These are phyloP conservation scores for Parasarocladium wereldwijsianum DNA, from an alignment of 2,329 filamentous ascomycete genomes.

Conservation along the genomic window DNA sequence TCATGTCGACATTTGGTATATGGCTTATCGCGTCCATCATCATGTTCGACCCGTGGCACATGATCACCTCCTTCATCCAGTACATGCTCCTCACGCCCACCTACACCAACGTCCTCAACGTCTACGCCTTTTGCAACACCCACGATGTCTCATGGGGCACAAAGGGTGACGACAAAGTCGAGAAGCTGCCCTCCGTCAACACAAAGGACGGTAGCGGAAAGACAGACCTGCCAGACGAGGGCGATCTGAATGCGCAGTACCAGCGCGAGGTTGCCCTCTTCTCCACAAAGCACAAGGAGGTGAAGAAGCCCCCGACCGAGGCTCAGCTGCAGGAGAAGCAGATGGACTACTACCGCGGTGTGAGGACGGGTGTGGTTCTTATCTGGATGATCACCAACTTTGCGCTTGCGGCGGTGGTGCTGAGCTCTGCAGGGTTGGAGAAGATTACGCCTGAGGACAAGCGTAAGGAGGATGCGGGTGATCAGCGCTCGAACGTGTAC, in stretches of 20 bases:
- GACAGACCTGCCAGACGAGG: conserved; percentile 89
- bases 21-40: conserved; percentile 85
- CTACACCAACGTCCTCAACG: conserved; percentile 97
- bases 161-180: conserved; percentile 92
- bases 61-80: conserved; percentile 90
- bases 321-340: conserved; percentile 60
- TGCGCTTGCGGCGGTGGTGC: conserved; percentile 68
- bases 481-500: conserved; percentile 60
- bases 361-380: conserved; percentile 80
- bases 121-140: conserved; percentile 97
- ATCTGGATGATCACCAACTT: conserved; percentile 97
- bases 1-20: conserved; percentile 82
- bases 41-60: conserved; percentile 98
- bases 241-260: conserved; percentile 90
- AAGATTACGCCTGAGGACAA: conserved; percentile 32
- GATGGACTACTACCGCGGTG: conserved; percentile 96
- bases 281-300: conserved; percentile 55
- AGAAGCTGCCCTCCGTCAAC: conserved; percentile 76
- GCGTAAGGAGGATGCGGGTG: conserved; percentile 25
- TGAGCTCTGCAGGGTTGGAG: conserved; percentile 74
- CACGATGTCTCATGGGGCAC: conserved; percentile 98
- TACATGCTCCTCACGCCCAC: conserved; percentile 91
- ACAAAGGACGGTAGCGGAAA: conserved; percentile 83
- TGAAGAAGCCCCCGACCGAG: conserved; percentile 44
- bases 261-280: conserved; percentile 71